Base-by-base conservation (phyloP, 163 green algal species). In the Picocystis sp. region DNA sequence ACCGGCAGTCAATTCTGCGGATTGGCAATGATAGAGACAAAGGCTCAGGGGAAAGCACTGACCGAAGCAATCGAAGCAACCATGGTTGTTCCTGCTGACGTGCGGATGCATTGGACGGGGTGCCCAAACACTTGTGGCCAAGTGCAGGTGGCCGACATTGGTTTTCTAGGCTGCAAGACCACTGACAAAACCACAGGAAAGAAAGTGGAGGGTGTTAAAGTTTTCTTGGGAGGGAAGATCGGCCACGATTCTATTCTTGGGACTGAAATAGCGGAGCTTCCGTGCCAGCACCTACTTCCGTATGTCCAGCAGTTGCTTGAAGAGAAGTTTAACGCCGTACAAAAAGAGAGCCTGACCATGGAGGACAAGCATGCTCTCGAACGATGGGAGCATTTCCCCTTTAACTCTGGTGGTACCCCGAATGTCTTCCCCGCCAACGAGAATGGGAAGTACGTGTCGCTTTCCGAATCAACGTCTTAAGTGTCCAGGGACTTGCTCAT, bases 21-120 rank as follows among this genome's bases (percentile, higher is more conserved):
- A n/a, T 80, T 95, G 48, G 89, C 71, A 0, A 69, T 96, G 17
- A 87, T 92, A n/a, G 89, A 97, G 69, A 97, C 89, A 19, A 98
- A 98, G 81, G 69, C 78, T 33, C 56, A 74, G 2, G 78, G 79
- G 19, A 74, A 87, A 60, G 62, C 76, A 25, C 46, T 94, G 2
- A 71, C 82, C 2, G 57, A 81, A 61, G 62, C 81, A 56, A 74
- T 97, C 57, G 87, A 96, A 66, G 58, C 62, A 47, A 59, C 86
- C 62, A 64, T 97, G 51, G 70, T 94, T 41, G 63, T 94, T 17
- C 74, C 75, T 1, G 24, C 57, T n/a, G 22, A 65, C 0, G 72
- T 94, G 14, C 76, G 84, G 63, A 87, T 94, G 19, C 83, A 94
- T 71, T 92, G 76, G 72, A 94, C 84, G 13, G 83, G 81, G 41